Evolutionary conservation across 768 basidiomycete species (phyloP).

Genomic region (Mycena vulgaris): DNA sequence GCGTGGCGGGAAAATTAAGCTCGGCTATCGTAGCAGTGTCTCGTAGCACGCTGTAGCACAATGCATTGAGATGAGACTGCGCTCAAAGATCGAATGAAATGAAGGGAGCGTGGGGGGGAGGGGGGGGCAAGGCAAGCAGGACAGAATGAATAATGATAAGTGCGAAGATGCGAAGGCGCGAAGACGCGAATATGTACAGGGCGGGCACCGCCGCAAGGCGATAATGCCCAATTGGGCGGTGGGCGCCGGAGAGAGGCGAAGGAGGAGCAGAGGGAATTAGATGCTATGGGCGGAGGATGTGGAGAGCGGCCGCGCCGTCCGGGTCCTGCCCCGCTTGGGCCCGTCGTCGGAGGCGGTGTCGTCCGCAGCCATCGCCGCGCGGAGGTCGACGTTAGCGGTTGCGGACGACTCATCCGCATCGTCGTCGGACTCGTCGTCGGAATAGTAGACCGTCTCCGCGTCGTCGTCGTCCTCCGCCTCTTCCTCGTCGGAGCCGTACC

Average conservation of each 20-base stretch:
- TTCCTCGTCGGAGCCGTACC: constrained; percentile 40
- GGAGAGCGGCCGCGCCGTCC: constrained; percentile 57
- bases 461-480: constrained; percentile 52
- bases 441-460: constrained; percentile 41
- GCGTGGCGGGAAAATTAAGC: constrained; percentile 35
- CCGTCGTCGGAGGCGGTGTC: constrained; percentile 58
- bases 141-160: constrained; percentile 44
- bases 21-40: constrained; percentile 34
- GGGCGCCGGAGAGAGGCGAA: neutral
- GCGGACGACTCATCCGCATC: constrained; percentile 38
- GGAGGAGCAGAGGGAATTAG: constrained; percentile 28
- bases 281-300: constrained; percentile 46
- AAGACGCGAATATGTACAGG: constrained; percentile 19
- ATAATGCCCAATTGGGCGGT: constrained; percentile 21
- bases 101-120: constrained; percentile 38
- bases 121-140: constrained; percentile 15
- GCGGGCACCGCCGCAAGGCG: neutral
- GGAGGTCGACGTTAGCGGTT: constrained; percentile 47
- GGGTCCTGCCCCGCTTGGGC: constrained; percentile 56
- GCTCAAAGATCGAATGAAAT: constrained; percentile 23
- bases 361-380: constrained; percentile 47
- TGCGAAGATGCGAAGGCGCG: constrained; percentile 32
- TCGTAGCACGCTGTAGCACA: constrained; percentile 36
- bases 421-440: constrained; percentile 51
- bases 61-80: constrained; percentile 38